Evolutionary conservation across 495 filamentous ascomycete genomes (phyloP).

Genomic region (Mytilinidion resinicola): DNA sequence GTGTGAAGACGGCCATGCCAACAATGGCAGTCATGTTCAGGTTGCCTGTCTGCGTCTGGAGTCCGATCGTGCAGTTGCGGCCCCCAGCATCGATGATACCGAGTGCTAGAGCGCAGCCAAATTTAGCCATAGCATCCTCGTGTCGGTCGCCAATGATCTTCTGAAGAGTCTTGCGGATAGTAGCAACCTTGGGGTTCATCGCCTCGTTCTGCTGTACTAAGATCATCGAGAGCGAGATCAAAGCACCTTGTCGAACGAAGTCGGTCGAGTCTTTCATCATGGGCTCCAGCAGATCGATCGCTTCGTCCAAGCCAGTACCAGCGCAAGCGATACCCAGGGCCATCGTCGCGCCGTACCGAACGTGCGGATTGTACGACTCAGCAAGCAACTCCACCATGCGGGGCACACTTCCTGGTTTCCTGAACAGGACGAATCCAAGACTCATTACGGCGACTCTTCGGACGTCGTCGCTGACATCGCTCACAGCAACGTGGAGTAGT

Average conservation of each 20-base stretch:
- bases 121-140: constrained; percentile 99
- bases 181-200: constrained; percentile 62
- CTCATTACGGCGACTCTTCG: constrained; percentile 96
- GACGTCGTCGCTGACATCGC: constrained; percentile 97
- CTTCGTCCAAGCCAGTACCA: constrained; percentile 92
- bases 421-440: constrained; percentile 96
- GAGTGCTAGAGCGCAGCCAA: constrained; percentile 85
- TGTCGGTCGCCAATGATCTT: constrained; percentile 89
- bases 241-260: constrained; percentile 95
- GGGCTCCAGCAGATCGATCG: constrained; percentile 92
- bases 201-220: constrained; percentile 88
- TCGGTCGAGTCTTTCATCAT: constrained; percentile 99
- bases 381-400: constrained; percentile 98
- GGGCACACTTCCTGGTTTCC: constrained; percentile 93
- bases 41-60: constrained; percentile 96
- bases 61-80: constrained; percentile 93
- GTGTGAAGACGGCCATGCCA: constrained; percentile 95
- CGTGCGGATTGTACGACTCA: constrained; percentile 98
- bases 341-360: constrained; percentile 97
- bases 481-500: constrained; percentile 94
- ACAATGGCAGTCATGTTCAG: constrained; percentile 97
- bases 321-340: constrained; percentile 97
- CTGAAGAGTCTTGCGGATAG: constrained; percentile 55
- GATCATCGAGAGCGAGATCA: constrained; percentile 94
- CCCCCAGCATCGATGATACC: constrained; percentile 98